Base-by-base conservation (phyloP, 768 basidiomycete genomes). In the Hebeloma cylindrosporum region DNA sequence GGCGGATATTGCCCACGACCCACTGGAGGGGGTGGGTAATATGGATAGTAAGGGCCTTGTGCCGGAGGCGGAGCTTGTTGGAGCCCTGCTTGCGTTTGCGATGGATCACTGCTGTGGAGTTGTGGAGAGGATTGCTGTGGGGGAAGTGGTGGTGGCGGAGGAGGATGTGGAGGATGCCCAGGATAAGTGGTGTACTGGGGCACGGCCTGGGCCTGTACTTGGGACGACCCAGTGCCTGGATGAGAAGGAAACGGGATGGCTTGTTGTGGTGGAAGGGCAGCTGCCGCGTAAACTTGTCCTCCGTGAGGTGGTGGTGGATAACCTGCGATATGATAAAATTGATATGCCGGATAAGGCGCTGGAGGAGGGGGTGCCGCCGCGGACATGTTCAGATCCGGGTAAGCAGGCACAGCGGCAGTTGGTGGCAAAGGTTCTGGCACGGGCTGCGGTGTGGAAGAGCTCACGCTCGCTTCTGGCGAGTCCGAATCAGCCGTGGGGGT, bases 21-120 rank as follows among this genome's bases (percentile, higher is more conserved):
- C 21, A 46, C 45, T 11, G 45, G 45, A 21, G 45, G 51, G 31
- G 47, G 45, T 17, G 48, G 34, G 35, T 48, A 48, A 44, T 50
- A 52, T 40, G 47, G 35, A 29, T 48, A 50, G 30, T 50, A 54
- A 35, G 49, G 43, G 13, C 38, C 42, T 2, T 40, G 47, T 10
- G 39, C 38, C 30, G 20, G 34, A 26, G 42, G 36, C 11, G 48
- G 54, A 10, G 44, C 49, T 14, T 50, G 50, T 16, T 35, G 46
- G 26, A 31, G 39, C 5, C 35, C 34, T 20, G 39, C 38, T 32
- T 43, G 51, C 42, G 50, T 42, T 51, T 61, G 62, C 53, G 62
- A 61, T 58, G 58, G 60, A 58, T 61, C 47, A 50, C 50, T 59
- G 53, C 56, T 48, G 48, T 60, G 59, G 47, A 51, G 53, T 47